Evolutionary conservation across 202 grass and related monocot genomes (phyloP), one percentile per base, ranked within the genome.

Genomic region (Elaeis oleifera): DNA sequence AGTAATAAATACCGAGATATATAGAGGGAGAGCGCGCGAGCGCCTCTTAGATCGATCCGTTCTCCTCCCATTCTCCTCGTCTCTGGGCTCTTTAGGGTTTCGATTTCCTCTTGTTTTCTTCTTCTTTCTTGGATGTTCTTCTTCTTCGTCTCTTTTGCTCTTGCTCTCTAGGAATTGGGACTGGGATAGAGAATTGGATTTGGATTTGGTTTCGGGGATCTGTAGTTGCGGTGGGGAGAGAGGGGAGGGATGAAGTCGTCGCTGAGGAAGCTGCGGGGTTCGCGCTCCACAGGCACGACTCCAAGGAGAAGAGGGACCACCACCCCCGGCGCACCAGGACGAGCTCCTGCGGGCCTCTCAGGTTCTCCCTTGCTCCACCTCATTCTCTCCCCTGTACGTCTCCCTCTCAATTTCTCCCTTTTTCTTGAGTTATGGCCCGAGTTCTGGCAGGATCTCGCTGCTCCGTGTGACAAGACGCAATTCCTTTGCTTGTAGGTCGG

Each of bases 221-320:
- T 20, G 23, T 76, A 51, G 56, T 55, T 66, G 23, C 3, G 50
- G 15, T 15, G 32, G 55, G 5, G 49, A 2, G 39, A 23, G 14
- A 11, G 18, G 4, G 23, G 16, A 44, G 53, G 2, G 63, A 96
- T 99, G 94, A 94, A 89, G 64, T 89, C 94, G 69, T 99, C 94
- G 52, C 71, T 99, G 61, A 86, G 80, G 80, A 99, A 86, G 83
- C 82, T 99, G 77, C 88, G 88, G 6, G 86, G 19, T 94, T 99
- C 66, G 88, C 94, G 54, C 68, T 94, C 79, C 84, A 90, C 68
- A 89, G 89, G 23, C 82, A 88, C 20, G 94, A 89, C 53, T 80
- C 83, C 65, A 79, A 60, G 44, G 69, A 80, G 74, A 80, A 86
- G 73, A 89, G 63, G 55, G 27, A 53, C 24, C 63, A 61, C 51